These are phyloP conservation scores for Huntiella savannae DNA, from an alignment of 2,329 filamentous ascomycete species.

Conservation along the genomic window DNA sequence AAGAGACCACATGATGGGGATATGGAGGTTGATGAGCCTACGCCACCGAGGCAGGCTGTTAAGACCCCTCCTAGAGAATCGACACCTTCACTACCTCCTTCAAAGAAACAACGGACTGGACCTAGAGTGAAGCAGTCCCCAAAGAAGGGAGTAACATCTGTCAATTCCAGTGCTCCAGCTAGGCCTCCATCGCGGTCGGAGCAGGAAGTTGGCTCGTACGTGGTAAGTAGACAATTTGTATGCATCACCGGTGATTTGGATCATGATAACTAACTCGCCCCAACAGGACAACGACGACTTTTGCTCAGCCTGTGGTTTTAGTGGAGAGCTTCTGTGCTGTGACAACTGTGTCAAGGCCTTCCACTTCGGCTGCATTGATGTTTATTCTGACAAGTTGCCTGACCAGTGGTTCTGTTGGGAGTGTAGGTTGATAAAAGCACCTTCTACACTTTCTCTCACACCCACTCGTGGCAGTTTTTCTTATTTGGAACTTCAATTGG, in stretches of 20 bases:
- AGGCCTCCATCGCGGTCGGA: slow-evolving; percentile 30
- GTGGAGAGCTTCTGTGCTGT: slow-evolving; percentile 76
- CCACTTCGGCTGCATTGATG: slow-evolving; percentile 74
- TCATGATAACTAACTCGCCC: background rate
- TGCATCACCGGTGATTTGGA: background rate
- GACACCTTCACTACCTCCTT: slow-evolving; percentile 36
- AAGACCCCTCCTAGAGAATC: slow-evolving; percentile 36
- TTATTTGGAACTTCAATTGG: slow-evolving; percentile 42
- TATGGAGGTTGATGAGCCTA: slow-evolving; percentile 26
- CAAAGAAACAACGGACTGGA: slow-evolving; percentile 41
- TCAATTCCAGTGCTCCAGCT: slow-evolving; percentile 42
- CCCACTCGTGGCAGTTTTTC: slow-evolving; percentile 34
- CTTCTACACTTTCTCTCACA: slow-evolving; percentile 6
- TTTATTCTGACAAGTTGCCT: slow-evolving; percentile 45
- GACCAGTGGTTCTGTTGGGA: slow-evolving; percentile 75
- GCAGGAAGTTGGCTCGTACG: slow-evolving; percentile 17
- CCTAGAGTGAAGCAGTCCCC: slow-evolving; percentile 54
- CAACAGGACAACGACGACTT: slow-evolving; percentile 66
- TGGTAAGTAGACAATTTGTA: slow-evolving; percentile 26
- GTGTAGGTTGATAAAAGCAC: slow-evolving; percentile 31
- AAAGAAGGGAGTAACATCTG: slow-evolving; percentile 53
- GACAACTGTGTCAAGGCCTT: slow-evolving; percentile 82
- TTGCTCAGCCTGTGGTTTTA: slow-evolving; percentile 70
- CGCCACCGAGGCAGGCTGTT: slow-evolving; percentile 31
- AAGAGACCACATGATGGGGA: slow-evolving; percentile 37